Base-by-base conservation (phyloP, 2,329 filamentous ascomycete genomes). In the Hypoxylon rubiginosum region DNA sequence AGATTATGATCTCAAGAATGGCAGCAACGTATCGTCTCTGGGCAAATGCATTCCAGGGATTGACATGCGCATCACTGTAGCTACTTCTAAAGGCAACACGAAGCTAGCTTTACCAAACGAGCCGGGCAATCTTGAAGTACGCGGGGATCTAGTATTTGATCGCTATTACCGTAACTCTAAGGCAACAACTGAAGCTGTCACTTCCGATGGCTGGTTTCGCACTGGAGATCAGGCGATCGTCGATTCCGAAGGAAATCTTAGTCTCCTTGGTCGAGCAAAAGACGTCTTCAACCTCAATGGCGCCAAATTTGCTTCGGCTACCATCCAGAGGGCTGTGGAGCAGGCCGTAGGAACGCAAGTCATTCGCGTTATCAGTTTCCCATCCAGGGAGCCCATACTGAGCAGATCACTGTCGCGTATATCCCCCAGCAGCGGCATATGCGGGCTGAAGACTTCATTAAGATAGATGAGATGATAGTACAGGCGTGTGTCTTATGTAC, bases 131-230 rank as follows among this genome's bases (percentile, higher is more conserved):
- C 80, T 91, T 15, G 88, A 87, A 81, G 78, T 91, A 0, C 81
- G 82, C 3, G 88, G 83, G 1, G 83, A 84, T 0, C 87, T 89
- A 48, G 80, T 92, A 8, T 91, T 91, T 81, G 84, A 86, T 60
- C 84, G 85, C 1, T 92, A 92, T 73, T 90, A 87, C 84, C 81
- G 82, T 51, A 88, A 89, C 55, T 80, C 82, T 0, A 78, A 83
- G 49, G 88, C 86, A 1, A 92, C 89, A 0, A 73, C 70, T 13
- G 83, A 88, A 28, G 85, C 86, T 0, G 81, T 90, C 56, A 88
- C 85, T 0, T 78, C 83, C 1, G 79, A 82, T 66, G 78, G 79
- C 1, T 84, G 81, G 80, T 83, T 83, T 59, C 67, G 66, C 5
- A 83, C 82, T 0, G 82, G 81, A 0, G 81, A 84, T 59, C 64